Evolutionary conservation across 2,329 filamentous ascomycete genomes (phyloP), one percentile per base, ranked within the genome.

Genomic region (Pezicula rhizophila): DNA sequence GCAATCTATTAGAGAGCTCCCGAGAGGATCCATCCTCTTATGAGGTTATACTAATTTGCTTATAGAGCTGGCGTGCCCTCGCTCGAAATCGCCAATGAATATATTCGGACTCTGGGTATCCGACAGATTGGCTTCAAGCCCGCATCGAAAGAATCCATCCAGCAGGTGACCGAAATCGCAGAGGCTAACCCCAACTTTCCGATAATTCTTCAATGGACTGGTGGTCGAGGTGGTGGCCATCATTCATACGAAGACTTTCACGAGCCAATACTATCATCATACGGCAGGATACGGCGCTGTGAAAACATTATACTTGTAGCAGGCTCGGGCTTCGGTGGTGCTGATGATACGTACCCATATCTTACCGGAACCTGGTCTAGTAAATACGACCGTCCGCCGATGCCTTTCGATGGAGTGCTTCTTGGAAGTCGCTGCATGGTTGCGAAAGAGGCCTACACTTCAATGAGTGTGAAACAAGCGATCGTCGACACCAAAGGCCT

Each of bases 181-280:
- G 93, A 88, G 70, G 88, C 89, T n/a, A 92, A 96, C 66, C 90
- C 91, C 2, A 84, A 80, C 23, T 96, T 96, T 76, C 91, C 91
- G n/a, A 80, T 96, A 46, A 82, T 96, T 46, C 74, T 96, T 53
- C 91, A 96, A 70, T 96, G 91, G 91, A 96, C 91, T 52, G 91
- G 91, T 64, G 91, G 91, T 35, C 86, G 91, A 69, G 91, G 89
- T 57, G 91, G 91, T 72, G 91, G 91, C 49, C 91, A 96, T 68
- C 91, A 96, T 72, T 96, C 90, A 1, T 95, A 85, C 54, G 91
- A 96, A 67, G 91, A 96, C 67, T 96, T 96, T 77, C 91, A 96
- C 68, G 84, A 91, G 63, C 91, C 91, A 5, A 85, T 96, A 39
- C 74, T 96, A 7, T 83, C 89, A 61, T 95, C 95, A 87, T 96